Conservation (phyloP, 2,329 filamentous ascomycete genomes). For the Nothopassalora personata region DNA sequence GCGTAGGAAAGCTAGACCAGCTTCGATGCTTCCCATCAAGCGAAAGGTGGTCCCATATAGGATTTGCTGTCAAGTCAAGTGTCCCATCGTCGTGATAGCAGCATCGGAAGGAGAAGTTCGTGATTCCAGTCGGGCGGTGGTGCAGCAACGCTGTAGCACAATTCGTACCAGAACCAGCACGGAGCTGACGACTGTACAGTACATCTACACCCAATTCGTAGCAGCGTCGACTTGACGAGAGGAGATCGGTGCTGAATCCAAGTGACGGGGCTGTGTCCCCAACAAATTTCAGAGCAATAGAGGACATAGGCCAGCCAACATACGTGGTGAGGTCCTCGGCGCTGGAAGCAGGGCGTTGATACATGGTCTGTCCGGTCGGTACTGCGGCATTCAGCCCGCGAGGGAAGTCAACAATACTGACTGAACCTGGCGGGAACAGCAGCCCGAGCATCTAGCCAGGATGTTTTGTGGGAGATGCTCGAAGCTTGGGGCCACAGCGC, state of each 20-base stretch:
- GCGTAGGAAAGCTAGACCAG: background rate
- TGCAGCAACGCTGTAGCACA: too few relatives aligned
- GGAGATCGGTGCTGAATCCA: background rate
- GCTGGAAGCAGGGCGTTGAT: background rate
- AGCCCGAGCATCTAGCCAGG: background rate
- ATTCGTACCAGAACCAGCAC: too few relatives aligned
- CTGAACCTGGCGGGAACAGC: background rate
- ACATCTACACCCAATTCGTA: background rate
- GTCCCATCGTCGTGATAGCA: too few relatives aligned
- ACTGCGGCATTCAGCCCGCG: background rate
- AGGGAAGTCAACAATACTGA: background rate
- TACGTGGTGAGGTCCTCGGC: background rate
- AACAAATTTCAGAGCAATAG: background rate
- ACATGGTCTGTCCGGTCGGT: background rate
- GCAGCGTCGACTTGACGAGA: background rate
- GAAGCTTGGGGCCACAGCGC: too few relatives aligned
- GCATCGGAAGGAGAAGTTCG: too few relatives aligned
- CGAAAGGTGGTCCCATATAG: background rate
- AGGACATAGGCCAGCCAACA: background rate
- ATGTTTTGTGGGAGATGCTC: background rate
- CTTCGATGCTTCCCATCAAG: background rate
- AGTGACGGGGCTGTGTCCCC: background rate
- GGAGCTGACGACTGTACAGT: background rate
- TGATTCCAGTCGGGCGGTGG: too few relatives aligned
- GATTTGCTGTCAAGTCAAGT: too few relatives aligned